Evolutionary conservation across 2,329 filamentous ascomycete species (phyloP).

Genomic region (Fusarium concolor): DNA sequence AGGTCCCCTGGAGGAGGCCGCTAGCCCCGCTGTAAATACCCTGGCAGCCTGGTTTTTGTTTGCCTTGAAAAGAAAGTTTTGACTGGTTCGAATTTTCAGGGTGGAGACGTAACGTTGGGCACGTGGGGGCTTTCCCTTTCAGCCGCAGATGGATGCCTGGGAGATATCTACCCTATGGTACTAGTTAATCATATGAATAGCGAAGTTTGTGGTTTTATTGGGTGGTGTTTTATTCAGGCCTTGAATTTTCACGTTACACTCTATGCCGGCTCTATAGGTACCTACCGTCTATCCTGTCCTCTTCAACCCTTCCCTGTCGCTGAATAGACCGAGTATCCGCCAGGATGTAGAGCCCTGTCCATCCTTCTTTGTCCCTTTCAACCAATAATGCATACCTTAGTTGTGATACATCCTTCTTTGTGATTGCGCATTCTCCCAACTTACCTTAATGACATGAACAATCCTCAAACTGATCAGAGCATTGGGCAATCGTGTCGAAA

Average conservation of each 20-base stretch:
- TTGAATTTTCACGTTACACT: not conserved
- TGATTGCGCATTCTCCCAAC: too few relatives aligned
- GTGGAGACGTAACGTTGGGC: conserved; percentile 34
- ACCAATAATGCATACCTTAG: not conserved
- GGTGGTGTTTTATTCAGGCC: not conserved
- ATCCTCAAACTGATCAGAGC: conserved; percentile 18
- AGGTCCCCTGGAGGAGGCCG: conserved; percentile 33
- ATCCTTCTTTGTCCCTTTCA: not conserved
- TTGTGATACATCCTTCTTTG: not conserved
- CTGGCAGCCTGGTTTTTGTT: conserved; percentile 3
- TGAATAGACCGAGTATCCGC: not conserved
- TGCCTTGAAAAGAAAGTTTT: conserved; percentile 15
- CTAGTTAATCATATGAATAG: not conserved
- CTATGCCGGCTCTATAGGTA: not conserved
- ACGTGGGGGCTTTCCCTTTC: conserved; percentile 40
- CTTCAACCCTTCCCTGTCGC: not conserved
- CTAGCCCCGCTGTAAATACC: conserved; percentile 26
- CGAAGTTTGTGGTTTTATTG: not conserved
- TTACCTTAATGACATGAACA: conserved; percentile 30
- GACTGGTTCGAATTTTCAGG: conserved; percentile 18
- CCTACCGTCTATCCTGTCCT: not conserved
- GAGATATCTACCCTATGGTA: conserved; percentile 21
- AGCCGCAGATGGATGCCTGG: conserved; percentile 28
- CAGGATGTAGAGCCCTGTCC: not conserved
- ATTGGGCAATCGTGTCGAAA: conserved; percentile 7